Base-by-base conservation (phyloP, 768 basidiomycete genomes). In the Porphyrellus cyaneotinctus region DNA sequence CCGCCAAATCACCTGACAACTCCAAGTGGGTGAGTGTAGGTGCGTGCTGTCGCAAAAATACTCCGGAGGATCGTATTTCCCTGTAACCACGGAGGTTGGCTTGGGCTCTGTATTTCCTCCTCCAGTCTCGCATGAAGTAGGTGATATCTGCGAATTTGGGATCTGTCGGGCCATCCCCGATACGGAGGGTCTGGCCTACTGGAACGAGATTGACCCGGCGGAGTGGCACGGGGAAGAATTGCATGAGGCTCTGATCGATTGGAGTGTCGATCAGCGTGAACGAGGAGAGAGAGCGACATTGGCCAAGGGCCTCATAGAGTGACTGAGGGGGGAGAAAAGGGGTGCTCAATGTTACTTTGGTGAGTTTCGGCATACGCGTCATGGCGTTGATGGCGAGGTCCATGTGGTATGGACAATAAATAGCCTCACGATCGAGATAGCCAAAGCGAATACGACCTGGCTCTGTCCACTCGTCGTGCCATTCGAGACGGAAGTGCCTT, bases 381-480 rank as follows among this genome's bases (percentile, higher is more conserved):
- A 70, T 35, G 43, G 69, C 69, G 22, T 56, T 42, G 6, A 64
- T 39, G 52, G 57, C 58, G 28, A 61, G 59, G 3, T 64, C 64
- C 36, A 70, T 52, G 50, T 69, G 55, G 46, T 56, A n/a, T 0
- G 69, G 64, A 36, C 61, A 62, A 18, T 72, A 72, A 38, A 66
- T 66, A 41, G 58, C 61, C 9, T 71, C 65, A 43, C 66, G 69
- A 58, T 69, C 69, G 28, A 68, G 52, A 22, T 58, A 57, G 24
- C 69, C 69, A 23, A 67, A 43, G 47, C 70, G 70, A 20, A 71
- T 58, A n/a, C 69, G 69, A 20, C 59, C 64, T 1, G 69, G 71
- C 30, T 70, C 69, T 28, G 69, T 69, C 69, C 69, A 70, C 43
- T 70, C 69, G 52, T 72, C 70, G 36, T 68, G 69, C 69, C 69